Conservation (phyloP, 208 protist species). For the Leishmania guyanensis region DNA sequence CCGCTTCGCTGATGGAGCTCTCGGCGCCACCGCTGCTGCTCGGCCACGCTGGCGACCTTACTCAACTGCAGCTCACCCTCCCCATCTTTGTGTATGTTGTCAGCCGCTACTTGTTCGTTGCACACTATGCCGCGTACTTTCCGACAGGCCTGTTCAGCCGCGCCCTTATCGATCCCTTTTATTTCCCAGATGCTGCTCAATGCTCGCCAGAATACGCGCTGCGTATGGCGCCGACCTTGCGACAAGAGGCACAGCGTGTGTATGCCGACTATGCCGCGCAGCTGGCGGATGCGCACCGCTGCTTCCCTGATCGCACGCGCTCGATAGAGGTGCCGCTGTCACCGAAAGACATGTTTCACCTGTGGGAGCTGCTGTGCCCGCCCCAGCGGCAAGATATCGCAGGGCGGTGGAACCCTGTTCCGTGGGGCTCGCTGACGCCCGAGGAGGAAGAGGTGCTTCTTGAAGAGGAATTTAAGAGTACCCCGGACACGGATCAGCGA, state of each 20-base stretch:
- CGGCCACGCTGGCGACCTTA: constrained; percentile 6
- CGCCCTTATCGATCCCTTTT: constrained; percentile 47
- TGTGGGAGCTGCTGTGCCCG: constrained; percentile 34
- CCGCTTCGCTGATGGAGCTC: not conserved
- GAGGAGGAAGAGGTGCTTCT: constrained; percentile 48
- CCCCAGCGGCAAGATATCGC: constrained; percentile 25
- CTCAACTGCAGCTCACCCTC: constrained; percentile 42
- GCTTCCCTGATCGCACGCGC: constrained; percentile 20
- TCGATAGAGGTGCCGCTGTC: constrained; percentile 31
- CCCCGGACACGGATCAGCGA: too few relatives aligned
- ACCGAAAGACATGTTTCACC: constrained; percentile 15
- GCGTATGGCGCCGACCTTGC: constrained; percentile 29
- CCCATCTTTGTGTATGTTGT: constrained; percentile 82
- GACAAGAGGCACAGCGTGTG: constrained; percentile 13
- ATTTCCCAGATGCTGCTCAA: constrained; percentile 37
- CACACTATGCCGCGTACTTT: constrained; percentile 58
- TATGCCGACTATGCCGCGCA: constrained; percentile 18
- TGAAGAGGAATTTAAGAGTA: constrained; percentile 16
- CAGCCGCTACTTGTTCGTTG: constrained; percentile 65
- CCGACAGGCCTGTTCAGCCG: constrained; percentile 49
- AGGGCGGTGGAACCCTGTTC: constrained; percentile 31
- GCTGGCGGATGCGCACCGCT: constrained; percentile 28
- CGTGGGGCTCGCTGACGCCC: constrained; percentile 39
- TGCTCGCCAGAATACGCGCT: constrained; percentile 38
- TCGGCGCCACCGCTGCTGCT: constrained; percentile 10